phyloP scores from a whole-genome alignment of 2,329 filamentous ascomycete species.

The Amauroascus niger region DNA sequence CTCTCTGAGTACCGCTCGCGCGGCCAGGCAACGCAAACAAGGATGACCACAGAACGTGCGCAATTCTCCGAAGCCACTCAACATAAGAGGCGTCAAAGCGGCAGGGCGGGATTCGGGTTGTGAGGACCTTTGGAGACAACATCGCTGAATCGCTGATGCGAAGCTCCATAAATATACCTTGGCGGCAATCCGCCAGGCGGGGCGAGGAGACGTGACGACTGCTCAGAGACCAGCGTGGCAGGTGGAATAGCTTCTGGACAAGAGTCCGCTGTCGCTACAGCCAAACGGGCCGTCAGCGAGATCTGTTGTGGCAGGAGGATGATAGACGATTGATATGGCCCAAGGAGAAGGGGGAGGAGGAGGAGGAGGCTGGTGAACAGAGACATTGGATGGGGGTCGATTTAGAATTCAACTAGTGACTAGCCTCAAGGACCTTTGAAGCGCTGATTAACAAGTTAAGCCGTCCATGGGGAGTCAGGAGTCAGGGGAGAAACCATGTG shows the following conservation, averaged over 20 bases:
- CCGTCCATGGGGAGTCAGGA: too few relatives aligned
- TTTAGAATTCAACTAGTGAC: not conserved
- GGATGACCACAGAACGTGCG: not conserved
- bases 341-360: too few relatives aligned
- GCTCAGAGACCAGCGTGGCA: not conserved
- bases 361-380: too few relatives aligned
- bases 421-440: not conserved
- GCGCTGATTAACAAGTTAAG: not conserved
- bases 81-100: not conserved
- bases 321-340: not conserved
- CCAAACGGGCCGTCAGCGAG: not conserved
- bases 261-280: not conserved
- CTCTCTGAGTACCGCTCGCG: not conserved
- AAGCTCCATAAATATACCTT: slow-evolving; percentile 2
- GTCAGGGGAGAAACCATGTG: slow-evolving; percentile 55
- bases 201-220: not conserved
- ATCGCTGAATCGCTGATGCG: not conserved
- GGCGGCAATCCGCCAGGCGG: not conserved
- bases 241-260: not conserved
- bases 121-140: slow-evolving; percentile 12
- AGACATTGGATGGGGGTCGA: not conserved
- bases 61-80: slow-evolving; percentile 1
- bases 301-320: too few relatives aligned
- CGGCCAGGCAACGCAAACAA: not conserved
- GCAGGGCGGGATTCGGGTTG: slow-evolving; percentile 1